Percentiles rank a stretch among this genome's conserved stretches.
Conservation (phyloP, 2,329 filamentous ascomycete genomes). For the Diaporthe sp. region DNA sequence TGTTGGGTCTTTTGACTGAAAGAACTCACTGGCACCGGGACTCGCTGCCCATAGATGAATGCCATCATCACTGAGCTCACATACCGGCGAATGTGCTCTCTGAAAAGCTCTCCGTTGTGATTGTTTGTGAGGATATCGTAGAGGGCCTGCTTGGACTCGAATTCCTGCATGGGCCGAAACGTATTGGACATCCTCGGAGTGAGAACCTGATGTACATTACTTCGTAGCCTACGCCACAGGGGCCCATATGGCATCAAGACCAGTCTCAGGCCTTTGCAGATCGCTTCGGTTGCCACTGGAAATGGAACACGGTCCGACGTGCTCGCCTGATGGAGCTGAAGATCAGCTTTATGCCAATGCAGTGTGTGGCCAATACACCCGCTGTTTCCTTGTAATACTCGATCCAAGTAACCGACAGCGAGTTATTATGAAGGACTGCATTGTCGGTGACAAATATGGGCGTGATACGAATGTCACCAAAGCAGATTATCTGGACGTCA, state of each 20-base stretch:
- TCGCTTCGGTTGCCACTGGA: background rate
- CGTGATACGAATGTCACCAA: too few relatives aligned
- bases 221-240: background rate
- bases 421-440: too few relatives aligned
- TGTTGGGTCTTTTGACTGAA: background rate
- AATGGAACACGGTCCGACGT: background rate
- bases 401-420: too few relatives aligned
- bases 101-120: background rate
- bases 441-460: too few relatives aligned
- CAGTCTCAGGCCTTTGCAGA: background rate
- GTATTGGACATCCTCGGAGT: background rate
- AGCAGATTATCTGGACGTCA: too few relatives aligned
- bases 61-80: background rate
- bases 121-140: background rate
- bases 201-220: background rate
- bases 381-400: too few relatives aligned
- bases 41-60: background rate
- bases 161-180: background rate
- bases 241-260: background rate
- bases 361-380: too few relatives aligned
- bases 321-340: background rate
- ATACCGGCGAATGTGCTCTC: background rate
- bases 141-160: background rate
- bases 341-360: too few relatives aligned
- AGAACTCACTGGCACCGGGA: background rate